phyloP scores from a whole-genome alignment of 129 eudicot species.

The Logfia minima region DNA sequence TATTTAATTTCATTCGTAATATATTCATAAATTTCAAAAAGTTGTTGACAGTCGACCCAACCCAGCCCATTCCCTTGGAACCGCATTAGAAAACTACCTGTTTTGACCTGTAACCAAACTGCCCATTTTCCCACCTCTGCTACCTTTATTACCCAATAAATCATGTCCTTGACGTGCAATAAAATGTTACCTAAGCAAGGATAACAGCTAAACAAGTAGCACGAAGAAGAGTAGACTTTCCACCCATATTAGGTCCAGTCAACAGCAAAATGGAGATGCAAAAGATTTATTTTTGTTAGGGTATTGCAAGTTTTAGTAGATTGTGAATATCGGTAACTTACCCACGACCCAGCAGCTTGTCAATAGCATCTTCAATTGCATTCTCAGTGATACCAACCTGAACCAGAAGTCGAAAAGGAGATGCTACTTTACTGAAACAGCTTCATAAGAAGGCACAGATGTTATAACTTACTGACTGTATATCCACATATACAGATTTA shows the following conservation, averaged over 20 bases:
- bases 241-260: slow-evolving; percentile 99
- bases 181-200: slow-evolving; percentile 73
- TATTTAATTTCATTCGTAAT: not conserved
- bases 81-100: not conserved
- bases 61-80: too few relatives aligned
- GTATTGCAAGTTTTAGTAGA: slow-evolving; percentile 20
- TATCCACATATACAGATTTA: not conserved
- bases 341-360: slow-evolving; percentile 86
- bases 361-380: slow-evolving; percentile 97
- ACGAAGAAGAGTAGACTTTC: slow-evolving; percentile 94
- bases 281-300: slow-evolving; percentile 7
- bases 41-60: not conserved
- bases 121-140: not conserved
- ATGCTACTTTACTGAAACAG: slow-evolving; percentile 10
- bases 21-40: not conserved
- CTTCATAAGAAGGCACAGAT: not conserved
- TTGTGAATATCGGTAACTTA: slow-evolving; percentile 34
- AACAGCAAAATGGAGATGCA: slow-evolving; percentile 51
- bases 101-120: not conserved
- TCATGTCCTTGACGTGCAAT: not conserved
- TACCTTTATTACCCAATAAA: too few relatives aligned
- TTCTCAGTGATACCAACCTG: slow-evolving; percentile 92
- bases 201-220: slow-evolving; percentile 86
- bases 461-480: slow-evolving; percentile 1
- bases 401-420: slow-evolving; percentile 19